phyloP scores from a whole-genome alignment of 75 land plant genomes.

The Picea sitchensis region DNA sequence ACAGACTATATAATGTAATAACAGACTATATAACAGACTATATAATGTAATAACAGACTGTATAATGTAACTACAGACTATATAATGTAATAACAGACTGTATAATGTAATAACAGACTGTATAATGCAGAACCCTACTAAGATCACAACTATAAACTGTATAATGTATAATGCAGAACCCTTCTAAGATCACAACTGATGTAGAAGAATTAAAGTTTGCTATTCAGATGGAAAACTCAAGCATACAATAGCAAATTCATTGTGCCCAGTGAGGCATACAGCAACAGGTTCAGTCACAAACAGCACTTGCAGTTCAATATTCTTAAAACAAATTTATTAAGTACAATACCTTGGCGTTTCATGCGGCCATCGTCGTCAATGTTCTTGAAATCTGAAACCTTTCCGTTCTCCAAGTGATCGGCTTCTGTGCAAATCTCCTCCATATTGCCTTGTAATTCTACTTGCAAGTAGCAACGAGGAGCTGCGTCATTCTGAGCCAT shows the following conservation, averaged over 20 bases:
- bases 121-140: background rate
- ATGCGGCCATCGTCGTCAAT: slow-evolving; percentile 53
- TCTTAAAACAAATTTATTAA: no score
- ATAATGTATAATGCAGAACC: background rate
- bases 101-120: background rate
- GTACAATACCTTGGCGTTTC: slow-evolving; percentile 27
- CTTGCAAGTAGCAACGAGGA: slow-evolving; percentile 6
- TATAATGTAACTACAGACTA: background rate
- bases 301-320: background rate
- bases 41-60: background rate
- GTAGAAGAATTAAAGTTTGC: background rate
- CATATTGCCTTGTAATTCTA: background rate
- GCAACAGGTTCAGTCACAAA: background rate
- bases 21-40: no score
- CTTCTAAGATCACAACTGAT: background rate
- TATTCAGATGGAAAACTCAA: background rate
- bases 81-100: background rate
- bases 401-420: background rate
- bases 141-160: background rate
- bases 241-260: background rate
- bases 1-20: background rate
- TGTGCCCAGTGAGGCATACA: background rate
- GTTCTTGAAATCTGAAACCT: background rate
- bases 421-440: background rate
- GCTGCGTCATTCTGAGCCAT: background rate